phyloP scores from a whole-genome alignment of 2,329 filamentous ascomycete species.

The Alternaria consortialis region DNA sequence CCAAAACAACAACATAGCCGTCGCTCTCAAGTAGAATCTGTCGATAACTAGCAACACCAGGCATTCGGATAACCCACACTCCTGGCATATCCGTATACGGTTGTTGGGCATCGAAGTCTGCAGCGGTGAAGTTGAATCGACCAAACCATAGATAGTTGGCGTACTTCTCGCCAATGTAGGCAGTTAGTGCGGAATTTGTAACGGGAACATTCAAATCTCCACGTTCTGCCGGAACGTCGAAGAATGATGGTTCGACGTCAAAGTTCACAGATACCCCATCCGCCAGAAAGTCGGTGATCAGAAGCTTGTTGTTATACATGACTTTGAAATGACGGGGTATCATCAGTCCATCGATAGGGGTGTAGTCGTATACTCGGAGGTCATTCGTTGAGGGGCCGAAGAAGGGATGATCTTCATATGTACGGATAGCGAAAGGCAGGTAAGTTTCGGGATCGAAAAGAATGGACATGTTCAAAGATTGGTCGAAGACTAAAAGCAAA shows the following conservation, averaged over 20 bases:
- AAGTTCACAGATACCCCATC: neutral
- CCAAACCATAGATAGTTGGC: neutral
- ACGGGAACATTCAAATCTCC: neutral
- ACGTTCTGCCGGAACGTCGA: neutral
- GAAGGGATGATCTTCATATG: conserved; percentile 7
- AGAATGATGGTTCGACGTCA: neutral
- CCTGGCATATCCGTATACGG: conserved; percentile 4
- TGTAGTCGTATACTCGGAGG: neutral
- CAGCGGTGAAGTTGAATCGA: neutral
- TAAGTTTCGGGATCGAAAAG: conserved; percentile 8
- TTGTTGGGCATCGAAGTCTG: neutral
- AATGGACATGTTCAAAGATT: neutral
- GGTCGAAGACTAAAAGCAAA: neutral
- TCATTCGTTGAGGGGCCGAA: conserved; percentile 5
- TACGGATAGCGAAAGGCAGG: conserved; percentile 4
- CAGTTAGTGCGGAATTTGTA: neutral
- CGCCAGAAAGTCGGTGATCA: neutral
- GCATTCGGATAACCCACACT: neutral
- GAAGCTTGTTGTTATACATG: neutral
- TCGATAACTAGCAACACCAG: neutral
- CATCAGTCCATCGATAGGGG: neutral
- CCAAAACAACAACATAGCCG: conserved; percentile 2
- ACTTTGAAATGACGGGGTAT: neutral
- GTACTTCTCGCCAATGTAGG: neutral
- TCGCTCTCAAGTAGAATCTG: conserved; percentile 6